Evolutionary conservation across 768 basidiomycete species (phyloP), one percentile per base, ranked within the genome.

Genomic region (Leccinellum rugosiceps): DNA sequence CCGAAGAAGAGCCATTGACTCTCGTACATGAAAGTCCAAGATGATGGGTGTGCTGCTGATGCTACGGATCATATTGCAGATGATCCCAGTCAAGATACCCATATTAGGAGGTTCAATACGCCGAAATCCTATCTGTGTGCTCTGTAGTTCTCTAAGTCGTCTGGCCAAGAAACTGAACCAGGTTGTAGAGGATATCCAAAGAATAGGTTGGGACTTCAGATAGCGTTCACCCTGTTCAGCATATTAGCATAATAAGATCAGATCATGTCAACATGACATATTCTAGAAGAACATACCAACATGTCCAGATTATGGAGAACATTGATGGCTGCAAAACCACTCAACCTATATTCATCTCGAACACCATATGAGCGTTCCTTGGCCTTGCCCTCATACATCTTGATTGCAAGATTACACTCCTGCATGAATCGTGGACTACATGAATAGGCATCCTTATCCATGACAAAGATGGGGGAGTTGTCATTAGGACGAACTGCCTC

Each of bases 81-180:
- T 1, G 2, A 63, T 44, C 3, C 62, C 57, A 2, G 62, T 63
- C 0, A 63, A 14, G 1, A 59, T 26, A 3, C 57, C 57, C 30
- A 62, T 23, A 26, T 63, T 63, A 2, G 61, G 35, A 8, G 62
- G 62, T 15, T 58, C 30, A 0, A 55, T 38, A 3, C 7, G 17
- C 6, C n/a, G 9, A 2, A 60, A 3, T 4, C 4, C 5, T 1
- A 62, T 62, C 6, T 62, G 59, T 1, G 26, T n/a, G 3, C 3
- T 3, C 6, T 57, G 61, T 1, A 62, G 34, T 7, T 50, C 59
- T n/a, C 38, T 35, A 3, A 61, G 13, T 10, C 49, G 5, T 6
- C 55, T 50, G 1, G 52, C 45, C 4, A 62, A 8, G 3, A 62
- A 56, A 11, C 59, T 13, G 1, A 61, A 8, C 46, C 46, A 47